Evolutionary conservation across 2,329 filamentous ascomycete species (phyloP), one percentile per base, ranked within the genome.

Genomic region (Myriosclerotinia curreyana): DNA sequence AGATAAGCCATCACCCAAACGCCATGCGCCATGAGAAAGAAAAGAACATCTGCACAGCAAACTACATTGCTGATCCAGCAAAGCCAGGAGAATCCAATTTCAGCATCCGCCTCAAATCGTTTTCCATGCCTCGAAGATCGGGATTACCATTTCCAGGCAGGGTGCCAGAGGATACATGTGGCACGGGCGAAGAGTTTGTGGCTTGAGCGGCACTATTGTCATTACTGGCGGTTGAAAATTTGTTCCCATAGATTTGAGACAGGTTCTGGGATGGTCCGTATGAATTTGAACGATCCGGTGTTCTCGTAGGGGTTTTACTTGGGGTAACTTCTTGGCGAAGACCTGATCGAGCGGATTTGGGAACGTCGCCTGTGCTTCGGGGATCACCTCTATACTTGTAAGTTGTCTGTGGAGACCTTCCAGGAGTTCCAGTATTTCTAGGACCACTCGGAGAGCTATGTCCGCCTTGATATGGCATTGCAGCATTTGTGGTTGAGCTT

Each of bases 261-360:
- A 31, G 28, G 54, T 66, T 68, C 22, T 69, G 65, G 22, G 70
- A 69, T 40, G 68, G 64, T 14, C 63, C 51, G 64, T 68, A 70
- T 51, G 56, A 56, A 25, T 50, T 60, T 44, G 63, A 66, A 34
- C 64, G 67, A 54, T 74, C 69, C 46, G 67, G 68, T 17, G 70
- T 70, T 66, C 64, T 69, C 6, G 66, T 69, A 9, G 71, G 71
- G 17, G 73, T 74, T 48, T 69, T 73, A 6, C 69, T 70, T 46
- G 72, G 69, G 9, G 68, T 72, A 7, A 75, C 70, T 61, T 75
- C 72, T 50, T 75, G 72, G 22, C 74, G 74, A 51, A 75, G 69
- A 36, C 72, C 71, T 38, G 74, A 75, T 20, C 73, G 69, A 48
- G 62, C 68, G 22, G 68, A 60, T 58, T 67, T 67, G 25, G 65